A percentile compares a stretch with the other conserved stretches of the same genome.
Conservation (phyloP, 345 rosid genomes). For the Schrenkiella parvula region DNA sequence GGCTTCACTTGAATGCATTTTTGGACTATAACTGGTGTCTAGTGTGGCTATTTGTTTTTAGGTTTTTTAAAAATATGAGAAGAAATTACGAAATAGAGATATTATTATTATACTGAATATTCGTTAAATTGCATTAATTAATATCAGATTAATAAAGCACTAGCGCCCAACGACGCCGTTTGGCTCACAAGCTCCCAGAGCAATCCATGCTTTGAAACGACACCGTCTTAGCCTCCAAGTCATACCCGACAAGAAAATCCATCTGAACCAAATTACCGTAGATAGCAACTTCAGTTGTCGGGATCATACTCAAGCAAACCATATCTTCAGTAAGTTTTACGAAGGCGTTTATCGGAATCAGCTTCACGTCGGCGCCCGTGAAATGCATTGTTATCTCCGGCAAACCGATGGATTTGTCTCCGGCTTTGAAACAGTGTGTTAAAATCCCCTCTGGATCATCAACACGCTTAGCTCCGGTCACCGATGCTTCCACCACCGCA, state of each 20-base stretch:
- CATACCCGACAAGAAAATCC: conserved; percentile 53
- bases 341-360: conserved; percentile 43
- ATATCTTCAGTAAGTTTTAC: conserved; percentile 25
- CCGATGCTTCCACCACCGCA: conserved; percentile 20
- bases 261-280: conserved; percentile 48
- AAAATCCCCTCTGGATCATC: conserved; percentile 35
- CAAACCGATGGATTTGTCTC: neutral
- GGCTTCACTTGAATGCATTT: neutral
- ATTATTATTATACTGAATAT: conserved; percentile 8
- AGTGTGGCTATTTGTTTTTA: neutral
- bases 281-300: conserved; percentile 24
- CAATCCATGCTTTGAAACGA: conserved; percentile 52
- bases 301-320: conserved; percentile 39
- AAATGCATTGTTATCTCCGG: conserved; percentile 56
- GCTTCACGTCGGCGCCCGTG: conserved; percentile 41
- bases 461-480: conserved; percentile 32
- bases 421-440: conserved; percentile 31
- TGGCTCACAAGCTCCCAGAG: conserved; percentile 7
- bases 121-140: neutral
- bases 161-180: neutral
- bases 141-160: neutral
- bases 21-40: neutral
- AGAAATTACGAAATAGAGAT: neutral
- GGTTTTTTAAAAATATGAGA: neutral
- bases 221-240: conserved; percentile 29